Conservation (phyloP, 2,329 filamentous ascomycete species). For the Alternaria atra region DNA sequence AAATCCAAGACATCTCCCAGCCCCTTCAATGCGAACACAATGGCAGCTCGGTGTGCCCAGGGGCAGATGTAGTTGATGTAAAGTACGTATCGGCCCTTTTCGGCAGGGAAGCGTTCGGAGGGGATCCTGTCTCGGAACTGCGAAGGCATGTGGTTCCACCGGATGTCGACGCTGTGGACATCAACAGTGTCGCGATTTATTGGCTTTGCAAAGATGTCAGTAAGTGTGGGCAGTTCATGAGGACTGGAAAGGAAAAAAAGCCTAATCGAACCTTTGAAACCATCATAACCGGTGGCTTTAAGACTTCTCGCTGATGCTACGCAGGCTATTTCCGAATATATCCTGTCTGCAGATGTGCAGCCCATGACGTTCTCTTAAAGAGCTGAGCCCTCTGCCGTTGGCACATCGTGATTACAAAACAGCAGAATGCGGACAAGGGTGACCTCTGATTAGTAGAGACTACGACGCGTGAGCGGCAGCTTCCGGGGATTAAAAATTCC, state of each 20-base stretch:
- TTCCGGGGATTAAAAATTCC: neutral
- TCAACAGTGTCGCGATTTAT: constrained; percentile 30
- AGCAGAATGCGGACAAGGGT: constrained; percentile 20
- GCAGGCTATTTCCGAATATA: constrained; percentile 3
- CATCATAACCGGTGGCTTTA: constrained; percentile 7
- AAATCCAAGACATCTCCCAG: constrained; percentile 61
- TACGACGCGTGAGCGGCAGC: constrained; percentile 6
- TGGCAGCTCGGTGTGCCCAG: constrained; percentile 66
- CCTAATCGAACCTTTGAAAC: neutral
- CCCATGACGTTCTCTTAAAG: constrained; percentile 12
- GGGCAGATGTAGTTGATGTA: constrained; percentile 70
- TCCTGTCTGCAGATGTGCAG: neutral
- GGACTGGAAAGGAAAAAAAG: neutral
- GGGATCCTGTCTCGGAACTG: constrained; percentile 67
- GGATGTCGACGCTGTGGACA: constrained; percentile 60
- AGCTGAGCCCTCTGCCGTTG: constrained; percentile 6
- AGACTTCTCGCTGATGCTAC: neutral
- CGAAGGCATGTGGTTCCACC: constrained; percentile 63
- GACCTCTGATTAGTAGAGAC: constrained; percentile 25
- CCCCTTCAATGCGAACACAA: constrained; percentile 61
- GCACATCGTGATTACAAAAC: constrained; percentile 43
- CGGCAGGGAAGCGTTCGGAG: constrained; percentile 64
- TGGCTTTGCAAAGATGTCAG: neutral
- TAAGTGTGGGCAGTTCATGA: neutral
- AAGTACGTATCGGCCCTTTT: constrained; percentile 68